Evolutionary conservation across 2,329 filamentous ascomycete species (phyloP), one percentile per base, ranked within the genome.

Genomic region (Pleomassaria siparia): DNA sequence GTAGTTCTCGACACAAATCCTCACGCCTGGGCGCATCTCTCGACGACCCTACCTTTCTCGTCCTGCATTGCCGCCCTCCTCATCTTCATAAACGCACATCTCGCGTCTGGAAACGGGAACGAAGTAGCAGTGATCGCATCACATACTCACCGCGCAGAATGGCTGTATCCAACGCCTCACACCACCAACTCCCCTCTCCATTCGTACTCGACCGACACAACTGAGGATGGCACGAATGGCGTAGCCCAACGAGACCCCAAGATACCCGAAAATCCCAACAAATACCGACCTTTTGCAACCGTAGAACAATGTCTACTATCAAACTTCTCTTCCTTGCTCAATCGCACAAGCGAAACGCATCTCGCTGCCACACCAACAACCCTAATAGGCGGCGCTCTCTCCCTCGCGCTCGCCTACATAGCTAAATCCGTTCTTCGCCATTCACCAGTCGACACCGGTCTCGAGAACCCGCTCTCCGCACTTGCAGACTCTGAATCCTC

Each of bases 1-100:
- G 86, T 99, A 63, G 80, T 99, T 64, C 82, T 99, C 75, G 94
- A 99, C 76, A 96, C 92, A 21, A 99, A 99, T 69, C 94, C 94
- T 2, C 88, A 91, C 60, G 91, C 94, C 60, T 96, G 94, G 94
- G 85, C 89, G 6, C 80, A 89, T 50, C 82, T 97, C 36, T 79
- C 85, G 51, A 74, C 83, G 47, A 82, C 82, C 25, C 84, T 97
- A 7, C 84, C 92, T 22, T 82, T 99, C 51, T 88, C 88, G 41
- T 86, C 87, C 63, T 90, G 90, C 51, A 79, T 99, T 50, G 89
- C 92, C 52, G 87, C 92, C 73, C 82, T 97, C 54, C 86, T 97
- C 63, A 87, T 99, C 76, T 97, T 96, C 74, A 86, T 96, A 74
- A 97, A 99, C 72, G 90, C 92, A 46, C 95, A 99, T 68, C 81